phyloP scores from a whole-genome alignment of 2,329 filamentous ascomycete species.

The Aspergillus uvarum region DNA sequence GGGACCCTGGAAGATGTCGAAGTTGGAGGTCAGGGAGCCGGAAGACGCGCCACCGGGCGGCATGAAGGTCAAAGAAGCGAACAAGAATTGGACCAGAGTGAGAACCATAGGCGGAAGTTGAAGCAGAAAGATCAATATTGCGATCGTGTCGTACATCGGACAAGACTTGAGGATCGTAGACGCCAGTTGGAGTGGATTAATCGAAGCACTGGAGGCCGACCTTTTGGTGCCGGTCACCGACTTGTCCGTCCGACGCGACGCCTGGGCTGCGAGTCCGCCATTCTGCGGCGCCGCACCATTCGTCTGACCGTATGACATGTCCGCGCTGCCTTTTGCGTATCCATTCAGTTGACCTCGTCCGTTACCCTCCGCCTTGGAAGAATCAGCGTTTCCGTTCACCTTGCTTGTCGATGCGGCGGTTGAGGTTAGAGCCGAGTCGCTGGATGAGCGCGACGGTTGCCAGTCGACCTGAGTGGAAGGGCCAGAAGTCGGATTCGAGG shows the following conservation, averaged over 20 bases:
- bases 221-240: slow-evolving; percentile 32
- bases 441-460: slow-evolving; percentile 40
- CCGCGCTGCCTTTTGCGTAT: slow-evolving; percentile 34
- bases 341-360: slow-evolving; percentile 37
- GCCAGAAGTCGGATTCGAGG: slow-evolving; percentile 39
- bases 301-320: slow-evolving; percentile 37
- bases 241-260: slow-evolving; percentile 34
- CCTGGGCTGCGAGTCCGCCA: slow-evolving; percentile 29
- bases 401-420: slow-evolving; percentile 27
- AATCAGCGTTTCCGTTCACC: slow-evolving; percentile 30
- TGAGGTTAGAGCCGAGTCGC: slow-evolving; percentile 34
- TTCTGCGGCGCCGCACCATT: slow-evolving; percentile 33
- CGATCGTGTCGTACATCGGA: slow-evolving; percentile 90
- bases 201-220: slow-evolving; percentile 48
- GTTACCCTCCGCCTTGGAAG: slow-evolving; percentile 36
- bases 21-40: slow-evolving; percentile 72
- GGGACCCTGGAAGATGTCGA: slow-evolving; percentile 87
- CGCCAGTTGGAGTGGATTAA: slow-evolving; percentile 72
- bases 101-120: slow-evolving; percentile 86
- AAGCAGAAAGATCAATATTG: slow-evolving; percentile 92
- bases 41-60: slow-evolving; percentile 76
- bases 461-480: slow-evolving; percentile 41
- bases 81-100: slow-evolving; percentile 86
- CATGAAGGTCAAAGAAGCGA: slow-evolving; percentile 89
- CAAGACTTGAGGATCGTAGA: slow-evolving; percentile 86